Evolutionary conservation across 2,329 filamentous ascomycete genomes (phyloP), one percentile per base, ranked within the genome.

Genomic region (Colletotrichum somersetense): DNA sequence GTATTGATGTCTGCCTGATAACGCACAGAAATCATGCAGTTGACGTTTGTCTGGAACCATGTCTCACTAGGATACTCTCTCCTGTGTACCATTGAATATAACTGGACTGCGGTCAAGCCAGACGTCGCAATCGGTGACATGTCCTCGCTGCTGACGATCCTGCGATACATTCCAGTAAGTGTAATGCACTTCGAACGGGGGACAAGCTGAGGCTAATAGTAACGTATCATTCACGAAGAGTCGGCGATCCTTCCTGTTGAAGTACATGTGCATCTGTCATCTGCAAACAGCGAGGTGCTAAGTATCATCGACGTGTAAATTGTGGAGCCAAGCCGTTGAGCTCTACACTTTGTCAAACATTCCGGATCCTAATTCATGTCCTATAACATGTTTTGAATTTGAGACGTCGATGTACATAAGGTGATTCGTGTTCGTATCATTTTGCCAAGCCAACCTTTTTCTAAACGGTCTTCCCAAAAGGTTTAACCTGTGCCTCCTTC

Each of bases 11-110:
- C 2, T 18, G 50, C 23, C 63, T 2, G 20, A 44, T 46, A 14
- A 18, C n/a, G 30, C 62, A 38, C 11, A 30, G 12, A 20, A 23
- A 58, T 10, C 23, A 52, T 42, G 23, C 26, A 7, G 16, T 48
- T 48, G 40, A 50, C 33, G 48, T 55, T 20, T 12, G 12, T 14
- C 2, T 20, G 33, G 26, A 12, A 16, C n/a, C 7, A 61, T 68
- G 64, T 71, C 68, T 71, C 68, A 67, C 42, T 23, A 23, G 18
- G 5, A 10, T 50, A 1, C 57, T 50, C 16, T 57, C 42, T 23
- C 14, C 23, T 16, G 20, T 62, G 50, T 62, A 33, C 57, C 33
- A 40, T 62, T 59, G n/a, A 16, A 33, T 26, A 52, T 40, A n/a
- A 16, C 40, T 57, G 48, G n/a, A 8, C 16, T 33, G 11, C 6